Conservation (phyloP, 768 basidiomycete species). For the Coprinopsis marcescibilis region DNA sequence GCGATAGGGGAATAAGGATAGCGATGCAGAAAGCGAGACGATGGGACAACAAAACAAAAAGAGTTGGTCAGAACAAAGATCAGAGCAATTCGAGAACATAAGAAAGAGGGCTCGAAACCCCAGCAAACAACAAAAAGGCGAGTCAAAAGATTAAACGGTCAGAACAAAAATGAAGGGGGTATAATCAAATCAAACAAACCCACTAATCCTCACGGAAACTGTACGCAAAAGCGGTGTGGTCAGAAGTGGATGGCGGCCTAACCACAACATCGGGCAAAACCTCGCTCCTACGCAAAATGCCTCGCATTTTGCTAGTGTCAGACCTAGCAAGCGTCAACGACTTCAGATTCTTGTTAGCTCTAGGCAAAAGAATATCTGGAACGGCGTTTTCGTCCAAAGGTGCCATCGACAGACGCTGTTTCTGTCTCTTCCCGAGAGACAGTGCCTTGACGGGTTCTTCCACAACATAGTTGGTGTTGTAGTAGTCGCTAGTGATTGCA, state of each 20-base stretch:
- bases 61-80: conserved; percentile 6
- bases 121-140: conserved; percentile 3
- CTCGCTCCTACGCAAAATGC: conserved; percentile 48
- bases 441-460: conserved; percentile 56
- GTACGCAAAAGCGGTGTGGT: conserved; percentile 39
- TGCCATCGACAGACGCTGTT: conserved; percentile 18
- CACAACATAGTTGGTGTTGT: too few relatives aligned
- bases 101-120: conserved; percentile 11
- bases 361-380: conserved; percentile 21
- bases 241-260: conserved; percentile 50
- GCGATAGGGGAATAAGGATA: conserved; percentile 1
- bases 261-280: conserved; percentile 56
- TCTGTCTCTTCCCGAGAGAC: conserved; percentile 50
- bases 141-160: not conserved
- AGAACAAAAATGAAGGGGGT: not conserved
- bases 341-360: conserved; percentile 46
- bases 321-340: conserved; percentile 55
- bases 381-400: conserved; percentile 36
- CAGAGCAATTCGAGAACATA: conserved; percentile 12
- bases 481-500: conserved; percentile 6
- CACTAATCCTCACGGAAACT: conserved; percentile 35
- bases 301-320: conserved; percentile 60
- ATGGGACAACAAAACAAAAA: conserved; percentile 2
- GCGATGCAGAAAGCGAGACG: too few relatives aligned
- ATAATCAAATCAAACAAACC: conserved; percentile 13